Base-by-base conservation (phyloP, 352 stramenopile species). In the Pilasporangium apinafurcum region DNA sequence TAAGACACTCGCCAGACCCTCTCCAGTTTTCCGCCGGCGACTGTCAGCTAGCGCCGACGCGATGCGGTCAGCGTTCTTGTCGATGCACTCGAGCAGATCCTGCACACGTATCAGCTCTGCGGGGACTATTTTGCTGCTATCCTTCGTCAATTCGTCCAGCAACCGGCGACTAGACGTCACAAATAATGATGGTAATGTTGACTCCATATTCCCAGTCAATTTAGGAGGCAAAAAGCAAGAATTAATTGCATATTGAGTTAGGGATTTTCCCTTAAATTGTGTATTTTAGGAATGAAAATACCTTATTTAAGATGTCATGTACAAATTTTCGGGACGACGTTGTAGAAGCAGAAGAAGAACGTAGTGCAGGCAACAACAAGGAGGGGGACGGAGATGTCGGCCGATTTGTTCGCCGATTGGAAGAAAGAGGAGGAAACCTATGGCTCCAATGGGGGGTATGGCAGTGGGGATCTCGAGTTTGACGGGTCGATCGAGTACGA, bases 381-480 rank as follows among this genome's bases (percentile, higher is more conserved):
- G 44, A 18, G 20, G 28, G 51, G 25, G 29, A 37, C 32, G 8
- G 66, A 13, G 48, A 94, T 94, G 82, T 94, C 82, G 49, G 77
- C 79, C 48, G 82, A 94, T 68, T 67, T 94, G 36, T 94, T 94
- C 55, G 82, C 82, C 28, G 82, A 94, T 62, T 94, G 82, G 82
- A 78, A 86, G 65, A 86, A 88, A 28, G 82, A 94, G 48, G 71
- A 90, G 60, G 65, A 75, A 49, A 43, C 37, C 20, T 59, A 52
- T 16, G 47, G 49, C 18, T 40, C 44, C 37, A 37, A 47, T 29
- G 44, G 37, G 21, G 48, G 57, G 32, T 51, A 49, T 37, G 22
- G 37, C 48, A 47, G 39, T 34, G 14, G 27, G 43, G 34, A 37
- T 28, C 14, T n/a, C n/a, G 36, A 39, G 18, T 39, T 26, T 27